Percentiles rank a stretch among this genome's conserved stretches.
Evolutionary conservation across 768 basidiomycete genomes (phyloP).

Genomic region (Tylopilus plumbeoviolaceoides): DNA sequence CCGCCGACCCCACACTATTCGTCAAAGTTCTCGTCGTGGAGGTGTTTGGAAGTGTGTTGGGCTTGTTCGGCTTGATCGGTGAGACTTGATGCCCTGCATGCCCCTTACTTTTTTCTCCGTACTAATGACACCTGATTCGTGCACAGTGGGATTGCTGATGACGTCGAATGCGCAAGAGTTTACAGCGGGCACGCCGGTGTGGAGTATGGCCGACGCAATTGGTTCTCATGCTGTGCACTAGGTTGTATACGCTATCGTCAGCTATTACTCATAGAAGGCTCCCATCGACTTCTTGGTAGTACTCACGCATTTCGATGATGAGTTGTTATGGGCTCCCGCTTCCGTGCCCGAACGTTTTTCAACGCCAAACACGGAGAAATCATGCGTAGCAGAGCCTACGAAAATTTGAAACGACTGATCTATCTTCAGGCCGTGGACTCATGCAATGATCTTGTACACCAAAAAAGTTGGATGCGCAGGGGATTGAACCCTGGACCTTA

Average conservation of each 20-base stretch:
- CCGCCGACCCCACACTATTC: slow-evolving; percentile 90
- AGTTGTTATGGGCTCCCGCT: too few relatives aligned
- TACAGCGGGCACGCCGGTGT: slow-evolving; percentile 32
- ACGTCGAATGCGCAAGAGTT: slow-evolving; percentile 64
- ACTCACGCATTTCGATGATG: too few relatives aligned
- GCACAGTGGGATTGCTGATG: slow-evolving; percentile 76
- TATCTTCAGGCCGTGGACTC: too few relatives aligned
- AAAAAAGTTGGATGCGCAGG: slow-evolving; percentile 37
- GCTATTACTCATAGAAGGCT: background rate
- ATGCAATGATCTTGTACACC: too few relatives aligned
- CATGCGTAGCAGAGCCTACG: too few relatives aligned
- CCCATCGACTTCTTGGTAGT: too few relatives aligned
- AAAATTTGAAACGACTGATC: too few relatives aligned
- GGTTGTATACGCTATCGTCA: background rate
- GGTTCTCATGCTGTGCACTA: slow-evolving; percentile 35
- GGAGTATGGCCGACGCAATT: slow-evolving; percentile 24
- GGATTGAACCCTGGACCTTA: slow-evolving; percentile 43
- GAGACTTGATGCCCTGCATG: background rate
- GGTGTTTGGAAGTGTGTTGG: slow-evolving; percentile 88
- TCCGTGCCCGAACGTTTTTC: too few relatives aligned
- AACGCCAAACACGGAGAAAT: too few relatives aligned
- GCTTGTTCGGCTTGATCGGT: slow-evolving; percentile 92
- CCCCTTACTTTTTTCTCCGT: background rate
- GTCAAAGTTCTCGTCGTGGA: slow-evolving; percentile 97
- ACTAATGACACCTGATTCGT: background rate